A percentile compares a stretch with the other conserved stretches of the same genome.
Conservation (phyloP, 2,329 filamentous ascomycete genomes). For the Apiospora koreana region DNA sequence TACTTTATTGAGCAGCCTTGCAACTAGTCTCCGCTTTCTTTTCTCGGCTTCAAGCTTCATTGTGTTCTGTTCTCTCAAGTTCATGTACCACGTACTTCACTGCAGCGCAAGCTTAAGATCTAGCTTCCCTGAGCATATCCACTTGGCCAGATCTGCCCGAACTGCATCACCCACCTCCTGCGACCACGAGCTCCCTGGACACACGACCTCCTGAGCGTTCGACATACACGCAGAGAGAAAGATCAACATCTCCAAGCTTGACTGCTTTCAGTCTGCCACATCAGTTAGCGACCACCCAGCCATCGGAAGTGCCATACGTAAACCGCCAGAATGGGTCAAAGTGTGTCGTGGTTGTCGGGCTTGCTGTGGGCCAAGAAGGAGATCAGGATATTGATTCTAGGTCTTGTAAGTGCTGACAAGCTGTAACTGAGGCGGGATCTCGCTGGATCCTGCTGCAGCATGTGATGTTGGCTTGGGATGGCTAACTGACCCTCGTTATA, state of each 20-base stretch:
- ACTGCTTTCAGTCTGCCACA: background rate
- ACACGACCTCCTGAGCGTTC: constrained; percentile 5
- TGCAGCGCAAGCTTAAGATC: background rate
- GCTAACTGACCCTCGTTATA: constrained; percentile 39
- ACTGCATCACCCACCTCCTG: background rate
- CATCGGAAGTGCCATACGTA: constrained; percentile 15
- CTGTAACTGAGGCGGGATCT: background rate
- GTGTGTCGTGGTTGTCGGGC: constrained; percentile 69
- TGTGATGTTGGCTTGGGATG: background rate
- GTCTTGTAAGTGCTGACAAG: constrained; percentile 67
- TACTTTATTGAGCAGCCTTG: background rate
- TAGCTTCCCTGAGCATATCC: constrained; percentile 11
- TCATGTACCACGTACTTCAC: background rate
- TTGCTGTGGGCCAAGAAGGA: constrained; percentile 94
- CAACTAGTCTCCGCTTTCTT: background rate
- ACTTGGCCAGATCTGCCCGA: constrained; percentile 13
- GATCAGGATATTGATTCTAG: constrained; percentile 92
- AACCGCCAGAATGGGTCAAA: constrained; percentile 57
- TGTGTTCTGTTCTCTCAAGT: background rate
- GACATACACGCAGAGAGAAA: background rate
- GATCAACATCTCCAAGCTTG: background rate
- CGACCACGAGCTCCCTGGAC: constrained; percentile 5
- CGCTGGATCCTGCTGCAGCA: constrained; percentile 12
- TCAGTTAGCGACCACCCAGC: background rate
- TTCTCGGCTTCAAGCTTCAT: constrained; percentile 3